Base-by-base conservation (phyloP, 192 early-diverging fungal genomes). In the Coemansia sp. region DNA sequence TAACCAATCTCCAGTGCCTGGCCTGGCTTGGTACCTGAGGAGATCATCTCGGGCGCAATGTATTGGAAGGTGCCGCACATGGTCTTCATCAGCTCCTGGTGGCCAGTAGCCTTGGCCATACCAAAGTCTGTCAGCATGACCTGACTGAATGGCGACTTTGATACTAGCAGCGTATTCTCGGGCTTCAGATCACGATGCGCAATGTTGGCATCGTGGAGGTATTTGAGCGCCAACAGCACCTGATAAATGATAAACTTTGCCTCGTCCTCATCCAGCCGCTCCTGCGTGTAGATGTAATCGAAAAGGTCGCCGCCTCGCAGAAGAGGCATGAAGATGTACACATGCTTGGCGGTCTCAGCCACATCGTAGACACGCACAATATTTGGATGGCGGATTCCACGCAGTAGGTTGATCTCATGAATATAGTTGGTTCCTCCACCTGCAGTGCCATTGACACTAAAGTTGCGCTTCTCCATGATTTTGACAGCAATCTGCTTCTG, bases 101-200 rank as follows among this genome's bases (percentile, higher is more conserved):
- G 84, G n/a, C 82, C 86, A 23, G 89, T 82, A 24, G 90, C 88
- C 62, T 90, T 90, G 49, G 94, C 93, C 78, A 96, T 84, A 12
- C 94, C 94, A 83, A 96, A 96, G 68, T 96, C 94, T 4, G 90
- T 87, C 48, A 96, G 84, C 85, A 92, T 86, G 57, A 93, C 77
- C 56, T 88, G 88, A 32, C 85, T 73, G 59, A 81, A 85, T 16
- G 81, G 71, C 18, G 64, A 50, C 22, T 79, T 76, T 24, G 68
- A 62, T 5, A 71, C 73, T 24, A 91, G 67, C 41, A 93, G 67
- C 50, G 89, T 71, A 67, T 93, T 93, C 60, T 93, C 89, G 9
- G 87, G 88, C 70, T 89, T 89, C 30, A 92, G 64, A 58, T 89
- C 94, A 49, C 94, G 85, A 64, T 96, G 94, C 25, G 85, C 88